Base-by-base conservation (phyloP, 2,329 filamentous ascomycete genomes). In the Verticillium alfalfae region DNA sequence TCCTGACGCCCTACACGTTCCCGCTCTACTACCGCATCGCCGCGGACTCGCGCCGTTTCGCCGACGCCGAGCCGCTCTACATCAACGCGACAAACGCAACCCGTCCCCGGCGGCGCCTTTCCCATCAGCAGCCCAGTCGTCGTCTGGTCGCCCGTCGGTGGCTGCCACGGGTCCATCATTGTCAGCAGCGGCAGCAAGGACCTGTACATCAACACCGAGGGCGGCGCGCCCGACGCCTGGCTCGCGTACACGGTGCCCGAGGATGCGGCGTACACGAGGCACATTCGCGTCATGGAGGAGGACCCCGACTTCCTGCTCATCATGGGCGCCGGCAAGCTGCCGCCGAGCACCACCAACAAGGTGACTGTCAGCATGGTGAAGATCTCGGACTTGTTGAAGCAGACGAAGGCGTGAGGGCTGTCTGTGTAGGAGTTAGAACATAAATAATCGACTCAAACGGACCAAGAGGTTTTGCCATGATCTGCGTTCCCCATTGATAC, bases 1-100 rank as follows among this genome's bases (percentile, higher is more conserved):
- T 67, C 4, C 69, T 70, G 3, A 64, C 70, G 56, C 69, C 64
- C 16, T 72, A 72, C 66, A 70, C 73, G 65, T 80, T 78, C 70
- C 75, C 77, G 15, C 76, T 80, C 22, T 76, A 78, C 71, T 82
- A 81, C 71, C 73, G 75, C n/a, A 68, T 81, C 59, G 70, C 76
- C 18, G 67, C 71, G 59, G 68, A 71, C 45, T 79, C 79, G 9
- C 68, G 71, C 55, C 66, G 71, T 52, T 78, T 81, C 66, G 66
- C 70, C 61, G 60, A 68, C n/a, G 71, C 70, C 12, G 67, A 70
- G 5, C 69, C 69, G 2, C 64, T 70, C 8, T 72, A 72, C 7
- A 71, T 78, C 36, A 67, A 73, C 4, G 69, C 73, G 57, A 68
- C 67, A 59, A 71, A 71, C 45, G 45, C 45, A 18, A 26, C 5